Percentiles rank a stretch among this genome's conserved stretches.
These are phyloP conservation scores for Alternaria sp. DNA, from an alignment of 2,329 filamentous ascomycete genomes.

Conservation along the genomic window DNA sequence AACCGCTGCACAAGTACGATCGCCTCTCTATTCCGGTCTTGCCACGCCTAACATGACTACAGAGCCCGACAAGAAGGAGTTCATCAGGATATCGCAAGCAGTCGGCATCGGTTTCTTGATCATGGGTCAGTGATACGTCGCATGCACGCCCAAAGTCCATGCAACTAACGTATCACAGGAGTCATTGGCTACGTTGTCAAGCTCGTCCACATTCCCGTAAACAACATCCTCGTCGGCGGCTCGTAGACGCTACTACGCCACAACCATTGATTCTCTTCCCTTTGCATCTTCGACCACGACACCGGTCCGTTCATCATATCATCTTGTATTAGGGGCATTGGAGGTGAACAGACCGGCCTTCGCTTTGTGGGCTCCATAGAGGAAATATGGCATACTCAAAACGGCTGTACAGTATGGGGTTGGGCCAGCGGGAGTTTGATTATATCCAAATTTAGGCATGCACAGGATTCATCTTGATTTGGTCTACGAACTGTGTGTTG, in stretches of 20 bases:
- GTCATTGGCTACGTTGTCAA: slow-evolving; percentile 63
- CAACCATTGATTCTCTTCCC: slow-evolving; percentile 19
- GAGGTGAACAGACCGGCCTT: slow-evolving; percentile 1
- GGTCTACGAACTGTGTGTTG: not conserved
- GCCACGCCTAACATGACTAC: slow-evolving; percentile 42
- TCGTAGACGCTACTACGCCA: slow-evolving; percentile 37
- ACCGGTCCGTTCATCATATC: slow-evolving; percentile 26
- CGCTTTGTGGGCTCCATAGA: slow-evolving; percentile 9
- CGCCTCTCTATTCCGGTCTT: not conserved
- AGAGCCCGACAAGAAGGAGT: slow-evolving; percentile 54
- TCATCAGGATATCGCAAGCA: slow-evolving; percentile 59
- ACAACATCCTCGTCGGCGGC: slow-evolving; percentile 61
- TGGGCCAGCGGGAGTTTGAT: slow-evolving; percentile 48
- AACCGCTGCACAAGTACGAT: slow-evolving; percentile 57
- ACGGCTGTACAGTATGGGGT: slow-evolving; percentile 46
- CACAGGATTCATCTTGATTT: slow-evolving; percentile 16
- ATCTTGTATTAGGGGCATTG: slow-evolving; percentile 23
- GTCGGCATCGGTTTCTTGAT: slow-evolving; percentile 62
- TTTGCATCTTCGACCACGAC: slow-evolving; percentile 18
- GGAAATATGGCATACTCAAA: slow-evolving; percentile 17
- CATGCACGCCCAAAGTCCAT: not conserved
- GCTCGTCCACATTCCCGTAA: slow-evolving; percentile 62
- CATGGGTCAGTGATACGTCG: slow-evolving; percentile 50
- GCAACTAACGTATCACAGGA: slow-evolving; percentile 29
- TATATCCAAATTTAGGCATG: slow-evolving; percentile 41